Conservation (phyloP, 2,329 filamentous ascomycete species). For the Metarhizium robertsii region DNA sequence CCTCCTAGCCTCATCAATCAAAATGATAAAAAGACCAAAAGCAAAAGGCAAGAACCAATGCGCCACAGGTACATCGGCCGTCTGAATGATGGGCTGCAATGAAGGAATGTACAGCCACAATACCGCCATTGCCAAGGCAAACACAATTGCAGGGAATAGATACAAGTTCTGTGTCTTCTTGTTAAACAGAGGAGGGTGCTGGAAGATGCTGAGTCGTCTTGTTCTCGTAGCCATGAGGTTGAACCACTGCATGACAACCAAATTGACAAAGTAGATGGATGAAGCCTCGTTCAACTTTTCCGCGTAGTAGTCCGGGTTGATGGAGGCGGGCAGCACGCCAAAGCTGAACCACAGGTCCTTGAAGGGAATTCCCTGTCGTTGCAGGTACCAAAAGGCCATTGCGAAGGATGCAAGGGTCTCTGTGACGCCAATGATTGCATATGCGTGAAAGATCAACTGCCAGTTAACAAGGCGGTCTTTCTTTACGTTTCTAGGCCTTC, state of each 20-base stretch:
- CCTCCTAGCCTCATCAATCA: constrained; percentile 60
- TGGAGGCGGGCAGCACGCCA: constrained; percentile 38
- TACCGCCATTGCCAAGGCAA: constrained; percentile 59
- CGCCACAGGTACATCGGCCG: constrained; percentile 56
- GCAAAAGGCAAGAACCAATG: constrained; percentile 70
- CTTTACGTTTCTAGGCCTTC: constrained; percentile 57
- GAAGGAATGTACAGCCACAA: constrained; percentile 61
- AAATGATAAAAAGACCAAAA: constrained; percentile 50
- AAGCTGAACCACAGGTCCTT: constrained; percentile 58
- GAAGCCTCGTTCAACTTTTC: constrained; percentile 53
- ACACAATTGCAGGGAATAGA: constrained; percentile 61
- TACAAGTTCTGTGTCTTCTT: constrained; percentile 56
- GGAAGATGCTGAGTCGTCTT: constrained; percentile 56
- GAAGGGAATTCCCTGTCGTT: constrained; percentile 56
- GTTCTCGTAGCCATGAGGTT: constrained; percentile 63
- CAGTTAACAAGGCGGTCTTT: constrained; percentile 66
- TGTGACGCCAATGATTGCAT: constrained; percentile 59
- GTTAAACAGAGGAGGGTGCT: constrained; percentile 61
- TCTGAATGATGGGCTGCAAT: constrained; percentile 52
- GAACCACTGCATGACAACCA: constrained; percentile 78
- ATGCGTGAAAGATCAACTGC: constrained; percentile 63
- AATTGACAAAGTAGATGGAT: constrained; percentile 70
- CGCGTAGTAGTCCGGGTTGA: constrained; percentile 44
- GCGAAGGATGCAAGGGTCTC: constrained; percentile 52
- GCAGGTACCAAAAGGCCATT: constrained; percentile 59